These are phyloP conservation scores for Terana coerulea DNA, from an alignment of 768 basidiomycete species.

Conservation along the genomic window DNA sequence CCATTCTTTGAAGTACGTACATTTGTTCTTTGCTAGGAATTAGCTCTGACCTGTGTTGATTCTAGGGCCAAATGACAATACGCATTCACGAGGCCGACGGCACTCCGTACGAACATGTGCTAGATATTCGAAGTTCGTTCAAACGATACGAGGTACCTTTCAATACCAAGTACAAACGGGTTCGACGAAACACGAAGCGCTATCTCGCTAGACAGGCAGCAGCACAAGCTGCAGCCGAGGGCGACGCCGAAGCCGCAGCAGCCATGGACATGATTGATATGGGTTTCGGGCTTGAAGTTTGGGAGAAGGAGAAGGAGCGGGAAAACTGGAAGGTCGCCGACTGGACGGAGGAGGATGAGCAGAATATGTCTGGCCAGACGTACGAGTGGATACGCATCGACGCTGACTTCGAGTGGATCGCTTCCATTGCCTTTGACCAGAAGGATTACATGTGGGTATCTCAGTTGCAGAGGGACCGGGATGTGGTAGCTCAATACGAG, in stretches of 20 bases:
- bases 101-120: constrained; percentile 96
- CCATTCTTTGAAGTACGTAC: constrained; percentile 75
- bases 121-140: constrained; percentile 82
- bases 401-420: constrained; percentile 99
- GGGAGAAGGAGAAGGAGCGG: constrained; percentile 93
- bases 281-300: constrained; percentile 89
- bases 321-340: constrained; percentile 96
- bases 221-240: constrained; percentile 89
- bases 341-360: constrained; percentile 97
- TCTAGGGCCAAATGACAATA: constrained; percentile 98
- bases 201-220: constrained; percentile 91
- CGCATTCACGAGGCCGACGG: constrained; percentile 99
- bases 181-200: constrained; percentile 94
- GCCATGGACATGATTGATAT: constrained; percentile 93
- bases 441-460: constrained; percentile 99
- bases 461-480: constrained; percentile 91
- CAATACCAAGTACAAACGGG: constrained; percentile 97
- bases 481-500: constrained; percentile 97
- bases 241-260: constrained; percentile 88
- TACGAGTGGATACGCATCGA: constrained; percentile 99
- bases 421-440: constrained; percentile 88
- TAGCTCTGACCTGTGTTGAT: neutral
- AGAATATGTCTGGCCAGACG: constrained; percentile 89
- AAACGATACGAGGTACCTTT: constrained; percentile 98
- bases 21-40: constrained; percentile 14